phyloP scores from a whole-genome alignment of 345 rosid genomes.

The Citrus australasica region DNA sequence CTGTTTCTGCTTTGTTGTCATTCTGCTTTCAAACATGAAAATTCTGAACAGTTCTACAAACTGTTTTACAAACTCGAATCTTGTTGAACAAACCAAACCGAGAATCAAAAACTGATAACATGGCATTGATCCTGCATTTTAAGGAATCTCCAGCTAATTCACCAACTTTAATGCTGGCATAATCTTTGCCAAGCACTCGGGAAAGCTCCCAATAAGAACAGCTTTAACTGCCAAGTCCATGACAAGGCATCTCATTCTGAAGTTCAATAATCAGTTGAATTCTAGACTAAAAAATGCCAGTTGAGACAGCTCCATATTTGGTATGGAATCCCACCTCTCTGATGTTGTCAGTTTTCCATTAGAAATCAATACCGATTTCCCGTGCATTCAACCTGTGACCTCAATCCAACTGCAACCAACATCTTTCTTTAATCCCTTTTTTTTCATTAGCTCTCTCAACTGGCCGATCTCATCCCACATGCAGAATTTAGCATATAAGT shows the following conservation, averaged over 20 bases:
- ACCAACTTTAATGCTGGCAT: not conserved
- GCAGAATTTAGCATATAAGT: slow-evolving; percentile 44
- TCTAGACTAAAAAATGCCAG: not conserved
- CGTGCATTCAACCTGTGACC: slow-evolving; percentile 19
- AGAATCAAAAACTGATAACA: not conserved
- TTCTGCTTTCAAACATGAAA: not conserved
- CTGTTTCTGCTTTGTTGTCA: not conserved
- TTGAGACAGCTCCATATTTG: not conserved
- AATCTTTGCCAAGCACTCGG: not conserved
- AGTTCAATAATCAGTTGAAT: not conserved
- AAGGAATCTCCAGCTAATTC: not conserved
- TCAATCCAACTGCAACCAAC: slow-evolving; percentile 53
- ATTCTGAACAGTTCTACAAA: not conserved
- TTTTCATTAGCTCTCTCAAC: slow-evolving; percentile 38
- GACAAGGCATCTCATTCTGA: not conserved
- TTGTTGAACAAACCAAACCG: not conserved
- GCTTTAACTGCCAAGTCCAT: not conserved
- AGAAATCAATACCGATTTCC: not conserved
- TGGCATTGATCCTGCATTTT: not conserved
- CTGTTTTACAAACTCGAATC: not conserved
- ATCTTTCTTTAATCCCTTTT: slow-evolving; percentile 42
- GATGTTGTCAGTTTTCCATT: not conserved
- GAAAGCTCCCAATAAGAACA: not conserved
- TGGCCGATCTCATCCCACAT: slow-evolving; percentile 50
- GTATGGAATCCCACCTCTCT: not conserved